Evolutionary conservation across 345 rosid genomes (phyloP).

Genomic region (Viola odorata): DNA sequence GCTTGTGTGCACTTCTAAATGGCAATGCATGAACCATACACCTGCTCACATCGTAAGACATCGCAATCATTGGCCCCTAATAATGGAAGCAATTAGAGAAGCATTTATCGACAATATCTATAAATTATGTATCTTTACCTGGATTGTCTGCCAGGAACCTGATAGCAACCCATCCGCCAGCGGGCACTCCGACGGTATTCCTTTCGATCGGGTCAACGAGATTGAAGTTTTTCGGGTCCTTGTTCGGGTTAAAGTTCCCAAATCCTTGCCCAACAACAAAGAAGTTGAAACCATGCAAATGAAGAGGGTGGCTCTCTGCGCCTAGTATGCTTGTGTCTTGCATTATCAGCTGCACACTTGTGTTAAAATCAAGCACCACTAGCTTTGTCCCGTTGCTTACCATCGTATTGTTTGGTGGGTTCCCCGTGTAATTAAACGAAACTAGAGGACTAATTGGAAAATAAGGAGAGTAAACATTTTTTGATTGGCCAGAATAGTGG

Average conservation of each 20-base stretch:
- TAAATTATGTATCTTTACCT: not conserved
- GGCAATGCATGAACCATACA: conserved; percentile 1
- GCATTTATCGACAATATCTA: not conserved
- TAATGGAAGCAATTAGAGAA: too few relatives aligned
- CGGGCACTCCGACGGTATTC: conserved; percentile 4
- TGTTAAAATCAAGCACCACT: not conserved
- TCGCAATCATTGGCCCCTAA: not conserved
- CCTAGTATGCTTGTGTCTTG: not conserved
- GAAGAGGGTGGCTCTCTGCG: conserved; percentile 10
- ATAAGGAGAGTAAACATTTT: not conserved
- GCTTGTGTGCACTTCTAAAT: not conserved
- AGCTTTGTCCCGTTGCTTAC: not conserved
- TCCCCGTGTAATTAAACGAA: not conserved
- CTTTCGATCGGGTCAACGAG: conserved; percentile 3
- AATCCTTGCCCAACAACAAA: conserved; percentile 9
- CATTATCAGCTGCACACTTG: conserved; percentile 1
- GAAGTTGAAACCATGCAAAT: conserved; percentile 9
- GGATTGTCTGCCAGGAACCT: conserved; percentile 5
- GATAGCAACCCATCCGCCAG: conserved; percentile 5
- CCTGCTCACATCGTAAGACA: not conserved
- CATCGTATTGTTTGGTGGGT: conserved; percentile 1
- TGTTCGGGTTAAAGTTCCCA: not conserved
- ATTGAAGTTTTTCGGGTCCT: conserved; percentile 2
- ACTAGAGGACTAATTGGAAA: not conserved
- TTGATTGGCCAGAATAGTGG: not conserved